Evolutionary conservation across 257 asterid genomes (phyloP).

Genomic region (Penstemon barbatus): DNA sequence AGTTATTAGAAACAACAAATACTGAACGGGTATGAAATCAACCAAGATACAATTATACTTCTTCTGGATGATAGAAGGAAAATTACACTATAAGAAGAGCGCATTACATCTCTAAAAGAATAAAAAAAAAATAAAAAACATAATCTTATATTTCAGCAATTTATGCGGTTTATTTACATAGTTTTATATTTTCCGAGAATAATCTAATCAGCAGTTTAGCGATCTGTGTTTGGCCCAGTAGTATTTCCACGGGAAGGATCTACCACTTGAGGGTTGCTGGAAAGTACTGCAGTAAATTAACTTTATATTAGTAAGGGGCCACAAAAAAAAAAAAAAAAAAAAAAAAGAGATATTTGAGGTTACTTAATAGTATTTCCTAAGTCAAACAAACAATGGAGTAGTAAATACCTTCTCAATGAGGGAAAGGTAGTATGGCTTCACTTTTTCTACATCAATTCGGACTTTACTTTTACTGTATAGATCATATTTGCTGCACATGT

Average conservation of each 20-base stretch:
- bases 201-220: conserved; percentile 5
- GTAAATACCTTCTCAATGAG: conserved; percentile 59
- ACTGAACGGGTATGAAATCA: too few relatives aligned
- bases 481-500: conserved; percentile 47
- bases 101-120: neutral
- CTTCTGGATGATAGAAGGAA: too few relatives aligned
- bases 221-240: neutral
- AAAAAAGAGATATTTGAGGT: neutral
- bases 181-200: too few relatives aligned
- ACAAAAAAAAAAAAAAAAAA: neutral
- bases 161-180: neutral
- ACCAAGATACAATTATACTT: too few relatives aligned
- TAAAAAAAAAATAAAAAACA: too few relatives aligned
- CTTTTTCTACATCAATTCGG: conserved; percentile 34
- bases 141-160: too few relatives aligned
- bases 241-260: neutral
- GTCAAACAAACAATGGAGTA: neutral
- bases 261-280: conserved; percentile 72
- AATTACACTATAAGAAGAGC: neutral
- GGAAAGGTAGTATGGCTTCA: conserved; percentile 70
- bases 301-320: neutral
- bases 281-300: conserved; percentile 53
- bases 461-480: conserved; percentile 55
- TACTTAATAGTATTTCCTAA: neutral
- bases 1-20: too few relatives aligned